Evolutionary conservation across 1,139 yeast genomes (phyloP).

Genomic region (Wickerhamomyces sp.): DNA sequence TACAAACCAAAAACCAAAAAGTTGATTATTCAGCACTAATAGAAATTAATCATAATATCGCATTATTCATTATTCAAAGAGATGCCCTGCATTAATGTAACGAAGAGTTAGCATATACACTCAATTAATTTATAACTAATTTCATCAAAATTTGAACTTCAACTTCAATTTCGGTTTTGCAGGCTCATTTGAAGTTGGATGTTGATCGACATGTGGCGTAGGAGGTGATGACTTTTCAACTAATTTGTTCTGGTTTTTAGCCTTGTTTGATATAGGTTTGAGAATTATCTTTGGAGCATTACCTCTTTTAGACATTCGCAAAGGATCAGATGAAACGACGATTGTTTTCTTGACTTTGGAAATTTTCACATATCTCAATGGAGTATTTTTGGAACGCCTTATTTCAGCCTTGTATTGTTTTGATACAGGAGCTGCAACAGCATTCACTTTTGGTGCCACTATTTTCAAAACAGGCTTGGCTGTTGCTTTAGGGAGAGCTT

Average conservation of each 20-base stretch:
- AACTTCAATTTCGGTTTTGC: constrained; percentile 26
- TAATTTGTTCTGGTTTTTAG: too few relatives aligned
- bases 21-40: too few relatives aligned
- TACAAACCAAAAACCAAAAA: not conserved
- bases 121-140: too few relatives aligned
- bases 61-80: too few relatives aligned
- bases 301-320: constrained; percentile 11
- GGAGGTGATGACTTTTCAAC: too few relatives aligned
- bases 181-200: constrained; percentile 5
- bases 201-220: too few relatives aligned
- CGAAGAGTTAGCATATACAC: too few relatives aligned
- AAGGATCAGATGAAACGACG: constrained; percentile 22
- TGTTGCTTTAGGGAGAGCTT: not conserved
- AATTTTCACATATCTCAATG: constrained; percentile 23
- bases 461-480: not conserved
- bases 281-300: not conserved
- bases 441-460: constrained; percentile 1
- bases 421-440: constrained; percentile 14
- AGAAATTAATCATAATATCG: not conserved
- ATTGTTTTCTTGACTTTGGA: constrained; percentile 13
- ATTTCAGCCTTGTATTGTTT: constrained; percentile 15
- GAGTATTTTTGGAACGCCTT: constrained; percentile 17
- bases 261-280: constrained; percentile 1
- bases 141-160: constrained; percentile 20
- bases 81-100: too few relatives aligned